Base-by-base conservation (phyloP, 192 early-diverging fungal species). In the Backusella morwellensis region DNA sequence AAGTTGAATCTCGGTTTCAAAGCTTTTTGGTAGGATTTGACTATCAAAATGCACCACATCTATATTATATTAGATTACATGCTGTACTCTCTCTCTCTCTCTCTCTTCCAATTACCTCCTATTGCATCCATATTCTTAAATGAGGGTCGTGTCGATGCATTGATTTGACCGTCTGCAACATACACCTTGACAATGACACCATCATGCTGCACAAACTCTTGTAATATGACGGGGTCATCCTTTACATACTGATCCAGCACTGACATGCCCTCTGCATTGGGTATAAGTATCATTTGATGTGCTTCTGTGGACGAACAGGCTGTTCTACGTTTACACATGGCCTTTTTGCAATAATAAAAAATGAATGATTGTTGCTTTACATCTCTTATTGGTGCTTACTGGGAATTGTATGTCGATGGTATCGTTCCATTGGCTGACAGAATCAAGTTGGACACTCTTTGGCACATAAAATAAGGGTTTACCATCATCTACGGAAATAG, bases 151-250 rank as follows among this genome's bases (percentile, higher is more conserved):
- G 70, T 23, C 9, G 70, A 59, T 21, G 75, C 69, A 26, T 52
- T 35, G 4, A 75, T 52, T 8, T 78, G 42, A 19, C 63, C 74
- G 38, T 76, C 77, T 14, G 72, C 50, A 26, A 78, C 81, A 59
- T 82, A 82, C 2, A 82, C 75, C 23, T 82, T 82, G 9, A 78
- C 67, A 40, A 82, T 76, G 17, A 79, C 66, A 9, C 81, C 81
- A 68, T 78, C 81, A 73, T 82, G 81, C 21, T 75, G 73, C n/a
- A 82, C 76, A 29, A 82, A 82, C 35, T 78, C 74, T 68, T 82
- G 81, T 6, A 82, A 50, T 19, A 82, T 82, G 1, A 82, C 74
- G 14, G 73, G 81, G 15, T 78, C 77, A 32, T 72, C 59, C 6
- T 29, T n/a, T 6, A 54, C 29, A 40, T 73, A 77, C 34, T 72